Conservation (phyloP, 2,329 filamentous ascomycete species). For the Colletotrichum sp. region DNA sequence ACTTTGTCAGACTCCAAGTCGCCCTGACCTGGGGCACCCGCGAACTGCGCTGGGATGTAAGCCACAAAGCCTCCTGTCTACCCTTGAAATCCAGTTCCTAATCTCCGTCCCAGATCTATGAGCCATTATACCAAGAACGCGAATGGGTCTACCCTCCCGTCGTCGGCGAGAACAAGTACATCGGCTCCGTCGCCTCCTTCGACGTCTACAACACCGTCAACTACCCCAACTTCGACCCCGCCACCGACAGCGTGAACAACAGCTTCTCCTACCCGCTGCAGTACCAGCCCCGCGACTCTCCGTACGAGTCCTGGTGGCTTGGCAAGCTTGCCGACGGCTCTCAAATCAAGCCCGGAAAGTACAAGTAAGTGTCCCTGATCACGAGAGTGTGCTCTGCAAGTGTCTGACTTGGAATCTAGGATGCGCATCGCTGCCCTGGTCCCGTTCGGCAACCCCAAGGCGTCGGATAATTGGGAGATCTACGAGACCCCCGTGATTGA, state of each 20-base stretch:
- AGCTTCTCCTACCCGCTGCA: constrained; percentile 42
- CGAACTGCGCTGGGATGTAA: constrained; percentile 31
- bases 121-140: constrained; percentile 39
- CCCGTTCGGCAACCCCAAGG: constrained; percentile 44
- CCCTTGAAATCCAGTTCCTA: background rate
- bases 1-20: constrained; percentile 28
- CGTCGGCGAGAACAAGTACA: constrained; percentile 40
- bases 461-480: constrained; percentile 46
- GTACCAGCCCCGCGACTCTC: constrained; percentile 36
- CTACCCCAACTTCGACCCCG: constrained; percentile 33
- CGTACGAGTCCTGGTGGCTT: constrained; percentile 44
- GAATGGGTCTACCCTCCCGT: constrained; percentile 48
- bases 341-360: constrained; percentile 43
- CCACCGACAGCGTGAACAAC: constrained; percentile 38
- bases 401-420: background rate
- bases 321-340: constrained; percentile 47
- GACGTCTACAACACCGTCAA: constrained; percentile 11
- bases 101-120: constrained; percentile 35
- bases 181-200: constrained; percentile 45
- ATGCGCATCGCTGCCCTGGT: constrained; percentile 46
- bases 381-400: background rate
- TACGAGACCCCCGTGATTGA: constrained; percentile 38
- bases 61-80: background rate
- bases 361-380: constrained; percentile 32
- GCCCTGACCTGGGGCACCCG: constrained; percentile 28